These are phyloP conservation scores for Salix arbutifolia DNA, from an alignment of 345 rosid genomes.

Conservation along the genomic window DNA sequence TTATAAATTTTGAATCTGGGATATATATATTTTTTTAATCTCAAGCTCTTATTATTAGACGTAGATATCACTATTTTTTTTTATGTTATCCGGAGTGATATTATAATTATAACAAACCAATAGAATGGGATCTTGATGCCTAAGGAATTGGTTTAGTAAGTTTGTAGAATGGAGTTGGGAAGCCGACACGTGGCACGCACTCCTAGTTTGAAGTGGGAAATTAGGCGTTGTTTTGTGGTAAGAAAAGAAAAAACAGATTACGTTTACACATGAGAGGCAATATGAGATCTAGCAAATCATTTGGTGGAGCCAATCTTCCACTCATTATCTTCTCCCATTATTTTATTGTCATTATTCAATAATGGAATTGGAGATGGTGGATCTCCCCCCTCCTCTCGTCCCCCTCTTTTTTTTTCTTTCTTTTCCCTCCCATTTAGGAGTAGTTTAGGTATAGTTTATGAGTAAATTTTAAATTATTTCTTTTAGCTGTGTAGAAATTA, in stretches of 20 bases:
- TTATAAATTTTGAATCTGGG: too few species aligned
- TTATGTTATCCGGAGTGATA: too few species aligned
- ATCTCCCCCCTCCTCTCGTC: neutral
- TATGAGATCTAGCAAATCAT: slow-evolving; percentile 5
- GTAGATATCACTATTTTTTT: too few species aligned
- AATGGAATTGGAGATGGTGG: neutral
- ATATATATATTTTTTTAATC: too few species aligned
- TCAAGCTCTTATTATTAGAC: too few species aligned
- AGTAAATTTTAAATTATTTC: too few species aligned
- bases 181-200: neutral
- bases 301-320: slow-evolving; percentile 5
- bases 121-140: neutral
- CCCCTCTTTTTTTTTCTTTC: neutral
- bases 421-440: neutral
- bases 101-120: too few species aligned
- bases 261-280: slow-evolving; percentile 1
- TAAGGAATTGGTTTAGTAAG: neutral
- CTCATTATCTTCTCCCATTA: neutral
- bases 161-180: neutral
- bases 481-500: too few species aligned
- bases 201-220: neutral
- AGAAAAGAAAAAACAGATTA: neutral
- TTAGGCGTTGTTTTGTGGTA: neutral
- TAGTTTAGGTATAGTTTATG: too few species aligned
- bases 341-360: slow-evolving; percentile 9